Conservation (phyloP, 2,329 filamentous ascomycete genomes). For the Trichoderma polysporum region DNA sequence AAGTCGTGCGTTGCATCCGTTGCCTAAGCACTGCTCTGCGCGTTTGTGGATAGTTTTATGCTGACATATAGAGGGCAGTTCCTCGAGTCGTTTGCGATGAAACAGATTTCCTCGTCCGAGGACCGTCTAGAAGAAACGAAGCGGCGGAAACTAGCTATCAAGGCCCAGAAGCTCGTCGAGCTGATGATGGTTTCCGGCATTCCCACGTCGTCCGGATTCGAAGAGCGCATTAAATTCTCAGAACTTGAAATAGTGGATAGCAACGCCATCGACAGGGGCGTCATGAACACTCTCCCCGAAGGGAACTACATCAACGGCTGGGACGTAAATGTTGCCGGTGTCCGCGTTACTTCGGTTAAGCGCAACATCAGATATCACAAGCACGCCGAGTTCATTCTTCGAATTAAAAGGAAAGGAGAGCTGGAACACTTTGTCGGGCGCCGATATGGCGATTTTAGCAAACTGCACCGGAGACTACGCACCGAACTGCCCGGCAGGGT, state of each 20-base stretch:
- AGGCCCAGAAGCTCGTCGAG: conserved; percentile 94
- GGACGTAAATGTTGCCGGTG: conserved; percentile 94
- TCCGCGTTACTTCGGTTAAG: conserved; percentile 77
- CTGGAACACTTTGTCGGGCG: conserved; percentile 77
- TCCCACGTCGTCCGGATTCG: conserved; percentile 92
- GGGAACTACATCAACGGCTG: conserved; percentile 92
- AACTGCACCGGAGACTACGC: conserved; percentile 74
- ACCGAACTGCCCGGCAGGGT: conserved; percentile 89
- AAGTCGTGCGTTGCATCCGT: conserved; percentile 65
- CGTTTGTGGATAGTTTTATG: not conserved
- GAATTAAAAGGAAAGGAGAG: conserved; percentile 75
- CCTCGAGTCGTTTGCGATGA: conserved; percentile 93
- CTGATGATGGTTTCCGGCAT: conserved; percentile 99
- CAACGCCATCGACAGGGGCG: conserved; percentile 84
- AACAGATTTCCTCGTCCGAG: conserved; percentile 95
- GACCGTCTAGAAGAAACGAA: conserved; percentile 96
- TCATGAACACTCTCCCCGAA: conserved; percentile 83
- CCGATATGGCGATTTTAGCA: conserved; percentile 83
- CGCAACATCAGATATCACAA: conserved; percentile 86
- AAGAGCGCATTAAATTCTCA: conserved; percentile 93
- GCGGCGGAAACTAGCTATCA: conserved; percentile 83
- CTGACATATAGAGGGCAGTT: conserved; percentile 58
- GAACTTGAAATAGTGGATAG: conserved; percentile 96
- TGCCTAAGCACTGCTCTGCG: not conserved
- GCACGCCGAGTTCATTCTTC: conserved; percentile 89